Evolutionary conservation across 208 protist genomes (phyloP).

Genomic region (Trichomonas vaginalis): DNA sequence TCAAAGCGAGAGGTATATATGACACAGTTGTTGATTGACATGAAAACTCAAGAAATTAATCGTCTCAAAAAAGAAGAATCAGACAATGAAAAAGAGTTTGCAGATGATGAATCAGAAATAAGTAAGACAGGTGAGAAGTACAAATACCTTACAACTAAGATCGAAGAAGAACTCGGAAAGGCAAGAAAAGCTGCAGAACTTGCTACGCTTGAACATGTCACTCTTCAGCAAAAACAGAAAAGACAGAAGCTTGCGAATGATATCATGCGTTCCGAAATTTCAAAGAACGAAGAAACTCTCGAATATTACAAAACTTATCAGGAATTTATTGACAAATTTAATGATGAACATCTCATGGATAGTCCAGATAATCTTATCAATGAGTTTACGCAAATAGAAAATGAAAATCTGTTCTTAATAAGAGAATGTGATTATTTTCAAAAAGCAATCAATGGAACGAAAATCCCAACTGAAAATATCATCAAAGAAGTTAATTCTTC

Average conservation of each 20-base stretch:
- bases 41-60: not conserved
- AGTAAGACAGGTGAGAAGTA: not conserved
- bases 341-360: not conserved
- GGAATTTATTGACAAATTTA: not conserved
- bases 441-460: not conserved
- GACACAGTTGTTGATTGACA: not conserved
- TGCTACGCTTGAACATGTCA: not conserved
- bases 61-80: not conserved
- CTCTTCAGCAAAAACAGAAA: not conserved
- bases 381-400: not conserved
- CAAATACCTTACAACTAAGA: not conserved
- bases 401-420: not conserved
- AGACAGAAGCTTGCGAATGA: too few relatives aligned
- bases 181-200: not conserved
- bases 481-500: not conserved
- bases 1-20: not conserved
- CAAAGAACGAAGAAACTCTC: not conserved
- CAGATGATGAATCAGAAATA: not conserved
- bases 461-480: not conserved
- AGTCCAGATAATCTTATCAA: not conserved
- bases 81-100: not conserved
- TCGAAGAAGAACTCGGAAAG: not conserved
- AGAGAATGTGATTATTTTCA: not conserved
- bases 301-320: not conserved
- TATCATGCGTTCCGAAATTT: not conserved